These are phyloP conservation scores for Nannochloropsis granulata DNA, from an alignment of 108 stramenopile genomes.

Conservation along the genomic window DNA sequence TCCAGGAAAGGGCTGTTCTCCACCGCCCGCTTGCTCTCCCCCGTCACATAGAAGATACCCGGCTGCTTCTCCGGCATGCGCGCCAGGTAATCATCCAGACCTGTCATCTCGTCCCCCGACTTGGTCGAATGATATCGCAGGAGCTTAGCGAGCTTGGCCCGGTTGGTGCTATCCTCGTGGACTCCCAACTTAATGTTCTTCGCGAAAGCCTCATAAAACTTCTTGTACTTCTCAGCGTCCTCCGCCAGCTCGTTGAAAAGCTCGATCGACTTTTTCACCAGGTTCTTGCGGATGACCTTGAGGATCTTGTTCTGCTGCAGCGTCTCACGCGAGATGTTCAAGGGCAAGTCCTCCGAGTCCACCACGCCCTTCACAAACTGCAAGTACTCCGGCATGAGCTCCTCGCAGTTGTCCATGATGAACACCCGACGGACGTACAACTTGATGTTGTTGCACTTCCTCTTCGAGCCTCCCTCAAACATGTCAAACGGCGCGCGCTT, in stretches of 20 bases:
- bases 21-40: conserved; percentile 95
- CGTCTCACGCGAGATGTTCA: conserved; percentile 99
- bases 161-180: conserved; percentile 99
- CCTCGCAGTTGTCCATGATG: conserved; percentile 99
- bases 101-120: conserved; percentile 95
- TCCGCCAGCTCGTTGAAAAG: conserved; percentile 98
- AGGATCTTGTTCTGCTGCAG: conserved; percentile 99
- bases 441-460: conserved; percentile 99
- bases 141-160: conserved; percentile 98
- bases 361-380: conserved; percentile 98
- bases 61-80: conserved; percentile 89
- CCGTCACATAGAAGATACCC: conserved; percentile 99
- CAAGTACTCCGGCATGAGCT: conserved; percentile 99
- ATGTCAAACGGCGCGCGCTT: conserved; percentile 99
- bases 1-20: conserved; percentile 99
- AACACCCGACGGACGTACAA: conserved; percentile 99
- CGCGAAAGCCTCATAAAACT: conserved; percentile 98
- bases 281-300: conserved; percentile 99
- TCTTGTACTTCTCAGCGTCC: conserved; percentile 97
- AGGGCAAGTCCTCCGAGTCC: conserved; percentile 98
- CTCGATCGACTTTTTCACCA: conserved; percentile 99
- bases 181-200: conserved; percentile 99
- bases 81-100: conserved; percentile 94
- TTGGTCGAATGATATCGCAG: conserved; percentile 98
- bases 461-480: conserved; percentile 98